A percentile compares a stretch with the other conserved stretches of the same genome.
Evolutionary conservation across 495 filamentous ascomycete genomes (phyloP).

Genomic region (Xylaria acuta): DNA sequence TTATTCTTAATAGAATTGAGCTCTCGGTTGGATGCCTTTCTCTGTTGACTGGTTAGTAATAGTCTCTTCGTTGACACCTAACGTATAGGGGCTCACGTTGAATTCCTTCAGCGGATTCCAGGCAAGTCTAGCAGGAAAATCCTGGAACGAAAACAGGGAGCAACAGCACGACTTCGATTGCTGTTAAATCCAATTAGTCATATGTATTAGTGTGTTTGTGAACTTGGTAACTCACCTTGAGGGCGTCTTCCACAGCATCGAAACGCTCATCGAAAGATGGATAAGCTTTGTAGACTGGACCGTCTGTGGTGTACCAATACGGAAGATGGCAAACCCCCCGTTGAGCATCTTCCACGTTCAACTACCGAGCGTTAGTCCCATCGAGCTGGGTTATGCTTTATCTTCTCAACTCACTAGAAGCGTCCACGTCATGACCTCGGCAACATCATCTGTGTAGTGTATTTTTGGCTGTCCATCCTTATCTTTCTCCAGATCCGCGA

Average conservation of each 20-base stretch:
- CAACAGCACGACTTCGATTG: slow-evolving; percentile 4
- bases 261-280: slow-evolving; percentile 14
- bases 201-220: neutral
- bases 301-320: neutral
- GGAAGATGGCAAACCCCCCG: neutral
- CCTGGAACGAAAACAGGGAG: neutral
- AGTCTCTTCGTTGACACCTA: neutral
- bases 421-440: neutral
- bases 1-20: neutral
- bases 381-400: neutral
- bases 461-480: neutral
- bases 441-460: neutral
- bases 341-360: neutral
- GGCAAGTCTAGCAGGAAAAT: neutral
- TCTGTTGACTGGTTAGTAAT: neutral
- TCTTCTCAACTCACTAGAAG: slow-evolving; percentile 1
- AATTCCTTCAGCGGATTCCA: slow-evolving; percentile 11
- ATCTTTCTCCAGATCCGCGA: neutral
- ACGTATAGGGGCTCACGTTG: neutral
- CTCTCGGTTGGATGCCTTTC: neutral
- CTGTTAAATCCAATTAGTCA: slow-evolving; percentile 1
- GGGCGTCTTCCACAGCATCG: neutral
- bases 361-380: neutral
- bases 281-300: neutral
- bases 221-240: neutral